Base-by-base conservation (phyloP, 306 rosid species). In the Quillaja saponaria region DNA sequence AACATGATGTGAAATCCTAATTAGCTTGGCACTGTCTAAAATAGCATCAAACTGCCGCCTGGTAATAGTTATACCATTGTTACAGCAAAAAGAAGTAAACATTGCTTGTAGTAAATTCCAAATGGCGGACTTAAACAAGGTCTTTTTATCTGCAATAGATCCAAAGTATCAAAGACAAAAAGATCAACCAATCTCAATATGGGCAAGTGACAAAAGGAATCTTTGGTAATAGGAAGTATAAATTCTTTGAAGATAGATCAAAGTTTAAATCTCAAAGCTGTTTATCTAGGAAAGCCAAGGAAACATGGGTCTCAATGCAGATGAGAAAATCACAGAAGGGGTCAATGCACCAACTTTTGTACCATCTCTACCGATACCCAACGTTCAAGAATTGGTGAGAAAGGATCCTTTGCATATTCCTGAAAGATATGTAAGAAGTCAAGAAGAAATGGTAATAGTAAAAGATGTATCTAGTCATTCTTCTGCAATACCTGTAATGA, bases 301-400 rank as follows among this genome's bases (percentile, higher is more conserved):
- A 55, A 61, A 60, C 13, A 71, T 60, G 85, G 44, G 45, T 65
- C 54, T 54, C 13, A 65, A 42, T 4, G 52, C 4, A 55, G 66
- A 52, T 45, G 21, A 51, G 49, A 14, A n/a, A 7, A 50, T 14
- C 17, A 15, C 10, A 46, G 13, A 41, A 7, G 61, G 61, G 28
- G 46, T 55, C 48, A 63, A 66, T 51, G 34, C 20, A 35, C 74
- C 63, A 7, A 67, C 55, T 25, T 75, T 7, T 21, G 73, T 40
- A 18, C 19, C 69, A 60, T 71, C 87, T 39, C 31, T 82, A 12
- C 70, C 57, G 1, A 69, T 64, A 2, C 74, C 71, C 19, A 75
- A 72, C 62, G 84, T 78, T 58, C 84, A 82, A 70, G 84, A 82
- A 69, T 57, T 79, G 68, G 63, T 72, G 45, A 73, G 34, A 56